Base-by-base conservation (phyloP, 2,329 filamentous ascomycete genomes). In the Thielaviopsis punctulata region DNA sequence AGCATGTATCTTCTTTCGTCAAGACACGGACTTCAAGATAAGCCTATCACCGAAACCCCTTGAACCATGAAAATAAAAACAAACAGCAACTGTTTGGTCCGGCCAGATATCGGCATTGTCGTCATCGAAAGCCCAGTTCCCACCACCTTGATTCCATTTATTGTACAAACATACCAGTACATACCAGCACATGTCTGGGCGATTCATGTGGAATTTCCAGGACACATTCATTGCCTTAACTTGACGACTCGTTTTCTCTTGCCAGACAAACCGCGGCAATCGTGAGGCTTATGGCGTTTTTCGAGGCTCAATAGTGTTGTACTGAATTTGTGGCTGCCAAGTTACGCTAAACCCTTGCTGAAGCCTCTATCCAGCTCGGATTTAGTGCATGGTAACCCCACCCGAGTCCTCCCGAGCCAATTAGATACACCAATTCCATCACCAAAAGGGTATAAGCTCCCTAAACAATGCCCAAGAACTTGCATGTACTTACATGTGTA, bases 351-450 rank as follows among this genome's bases (percentile, higher is more conserved):
- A 15, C 13, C 13, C 30, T 15, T 15, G 13, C 13, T 36, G n/a
- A 36, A 36, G 27, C 27, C 27, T 33, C 27, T 12, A 13, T 33
- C 27, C 27, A n/a, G n/a, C 13, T 36, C 13, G 12, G n/a, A 45
- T 19, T 22, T 4, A 15, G 4, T 15, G 19, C 2, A 10, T 12
- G 13, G 41, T 12, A 19, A 45, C 41, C 41, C 18, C 19, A 48
- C 24, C 51, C 51, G 51, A 52, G 36, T 52, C 45, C 27, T 52
- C 51, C 51, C 51, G 51, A 52, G 30, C 45, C 45, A 52, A 52
- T 52, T 45, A 52, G 12, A 5, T 36, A 27, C 49, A 44, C 27
- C 43, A 36, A 43, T 36, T 15, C 30, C 30, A 36, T 36, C n/a
- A 15, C 30, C n/a, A 12, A 36, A 36, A 36, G n/a, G 30, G 13